Evolutionary conservation across 2,329 filamentous ascomycete genomes (phyloP), one percentile per base, ranked within the genome.

Genomic region (Ophiocordyceps polyrhachis-furcata): DNA sequence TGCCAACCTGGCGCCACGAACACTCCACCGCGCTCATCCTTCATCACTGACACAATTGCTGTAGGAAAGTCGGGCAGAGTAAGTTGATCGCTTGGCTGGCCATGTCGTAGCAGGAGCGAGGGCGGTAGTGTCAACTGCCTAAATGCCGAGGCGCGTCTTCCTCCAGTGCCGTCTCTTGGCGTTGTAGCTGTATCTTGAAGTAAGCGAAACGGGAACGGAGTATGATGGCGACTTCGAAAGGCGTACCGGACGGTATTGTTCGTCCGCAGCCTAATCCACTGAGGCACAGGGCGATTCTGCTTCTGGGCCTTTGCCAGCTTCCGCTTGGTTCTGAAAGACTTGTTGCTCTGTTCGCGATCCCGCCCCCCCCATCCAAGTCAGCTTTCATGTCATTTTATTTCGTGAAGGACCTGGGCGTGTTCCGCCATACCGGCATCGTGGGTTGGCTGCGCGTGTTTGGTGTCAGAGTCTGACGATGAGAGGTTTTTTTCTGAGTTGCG

Each of bases 221-320:
- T 11, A 19, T 21, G 9, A 23, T 37, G 5, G 38, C 32, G 20
- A 15, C 14, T 7, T 17, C 7, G 12, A n/a, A 19, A 12, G 38
- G 71, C 81, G 73, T 86, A 98, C 91, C 89, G 84, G 76, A 98
- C 95, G 73, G 88, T 95, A 81, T 98, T 98, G 71, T 81, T 83
- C 62, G 91, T 96, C 69, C 89, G 83, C 65, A 98, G 81, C 68
- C 91, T 83, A 69, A 98, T 96, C 91, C 91, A 98, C 79, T 98
- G 91, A 57, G 91, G 91, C 68, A 98, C 95, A 61, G 91, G 91
- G 69, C 91, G 83, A 83, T 98, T 98, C 79, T 96, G 89, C 81
- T 94, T 96, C 79, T 96, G 89, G 68, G 91, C 91, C 79, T 89
- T 95, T 67, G 91, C 91, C 76, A 98, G 87, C 91, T 98, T 98